Evolutionary conservation across 169 alveolate species (phyloP), one percentile per base, ranked within the genome.

Genomic region (Plasmodium berghei): DNA sequence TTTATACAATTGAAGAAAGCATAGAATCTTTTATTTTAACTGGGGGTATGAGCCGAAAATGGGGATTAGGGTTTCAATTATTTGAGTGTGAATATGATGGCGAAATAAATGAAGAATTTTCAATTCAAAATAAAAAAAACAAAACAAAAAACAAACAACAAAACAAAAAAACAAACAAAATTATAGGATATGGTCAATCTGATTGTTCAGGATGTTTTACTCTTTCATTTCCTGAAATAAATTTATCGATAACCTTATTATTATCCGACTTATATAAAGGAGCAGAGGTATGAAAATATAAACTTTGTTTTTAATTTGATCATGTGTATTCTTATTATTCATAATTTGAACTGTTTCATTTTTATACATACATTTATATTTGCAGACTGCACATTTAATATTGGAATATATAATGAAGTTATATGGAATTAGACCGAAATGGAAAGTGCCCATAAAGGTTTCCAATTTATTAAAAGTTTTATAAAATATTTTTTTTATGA

Each of bases 31-130:
- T 87, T 49, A 71, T 92, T 5, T 59, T 92, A 52, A 87, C 95
- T 3, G 88, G 73, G n/a, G 95, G 93, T 2, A 89, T 87, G 80
- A 71, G 92, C 40, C 77, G 95, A 73, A 92, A 55, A 40, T 92
- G 95, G 95, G 88, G 93, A 1, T 61, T 92, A 62, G 95, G 95
- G 1, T 88, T 87, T 70, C 95, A 92, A 73, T 58, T 92, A 8
- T 71, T 92, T 48, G 95, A 92, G 28, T 92, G 95, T 59, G 92
- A 85, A 46, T 83, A 83, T 28, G 16, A 46, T 26, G 92, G 54
- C 0, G 59, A 59, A 14, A 87, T 83, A 45, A 83, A 83, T 26
- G 90, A 83, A 46, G 86, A 83, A 20, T 83, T 83, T 56, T 54
- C 22, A 71, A 24, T 71, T 62, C 40, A 71, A 16, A 4, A 46